These are phyloP conservation scores for Pseudogymnoascus verrucosus DNA, from an alignment of 2,329 filamentous ascomycete species.

Conservation along the genomic window DNA sequence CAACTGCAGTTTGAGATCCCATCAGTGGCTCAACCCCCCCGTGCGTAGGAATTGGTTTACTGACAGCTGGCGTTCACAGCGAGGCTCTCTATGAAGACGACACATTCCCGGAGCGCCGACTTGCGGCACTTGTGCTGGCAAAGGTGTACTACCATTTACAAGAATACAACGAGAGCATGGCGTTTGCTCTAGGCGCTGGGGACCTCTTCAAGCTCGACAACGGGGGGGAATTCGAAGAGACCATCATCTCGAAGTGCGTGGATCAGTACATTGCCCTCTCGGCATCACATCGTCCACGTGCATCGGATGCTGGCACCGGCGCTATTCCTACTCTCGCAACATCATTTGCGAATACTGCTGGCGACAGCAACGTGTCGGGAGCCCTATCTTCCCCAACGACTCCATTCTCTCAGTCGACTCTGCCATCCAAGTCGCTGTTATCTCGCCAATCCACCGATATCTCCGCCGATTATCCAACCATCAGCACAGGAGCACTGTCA, in stretches of 20 bases:
- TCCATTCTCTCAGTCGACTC: constrained; percentile 86
- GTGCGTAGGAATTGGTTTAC: not conserved
- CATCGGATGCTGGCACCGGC: constrained; percentile 45
- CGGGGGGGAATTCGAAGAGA: constrained; percentile 94
- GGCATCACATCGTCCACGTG: constrained; percentile 38
- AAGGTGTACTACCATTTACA: constrained; percentile 99
- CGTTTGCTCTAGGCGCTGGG: constrained; percentile 88
- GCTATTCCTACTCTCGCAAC: constrained; percentile 55
- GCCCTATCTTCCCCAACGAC: constrained; percentile 80
- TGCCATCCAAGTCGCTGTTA: constrained; percentile 92
- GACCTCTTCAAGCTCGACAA: constrained; percentile 90
- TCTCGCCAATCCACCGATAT: constrained; percentile 66
- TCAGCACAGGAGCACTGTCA: constrained; percentile 24
- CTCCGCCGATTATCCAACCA: constrained; percentile 44
- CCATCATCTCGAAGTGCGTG: constrained; percentile 96
- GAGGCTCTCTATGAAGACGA: constrained; percentile 98
- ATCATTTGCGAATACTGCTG: constrained; percentile 61
- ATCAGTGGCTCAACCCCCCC: not conserved
- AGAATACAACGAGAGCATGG: constrained; percentile 99
- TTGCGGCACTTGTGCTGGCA: constrained; percentile 87
- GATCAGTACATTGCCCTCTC: constrained; percentile 91
- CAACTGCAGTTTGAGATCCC: constrained; percentile 2
- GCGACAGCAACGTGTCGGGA: constrained; percentile 52
- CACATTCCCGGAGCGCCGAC: constrained; percentile 82
- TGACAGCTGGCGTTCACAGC: constrained; percentile 40